These are phyloP conservation scores for Penicillium pulvis DNA, from an alignment of 495 filamentous ascomycete genomes.

Conservation along the genomic window DNA sequence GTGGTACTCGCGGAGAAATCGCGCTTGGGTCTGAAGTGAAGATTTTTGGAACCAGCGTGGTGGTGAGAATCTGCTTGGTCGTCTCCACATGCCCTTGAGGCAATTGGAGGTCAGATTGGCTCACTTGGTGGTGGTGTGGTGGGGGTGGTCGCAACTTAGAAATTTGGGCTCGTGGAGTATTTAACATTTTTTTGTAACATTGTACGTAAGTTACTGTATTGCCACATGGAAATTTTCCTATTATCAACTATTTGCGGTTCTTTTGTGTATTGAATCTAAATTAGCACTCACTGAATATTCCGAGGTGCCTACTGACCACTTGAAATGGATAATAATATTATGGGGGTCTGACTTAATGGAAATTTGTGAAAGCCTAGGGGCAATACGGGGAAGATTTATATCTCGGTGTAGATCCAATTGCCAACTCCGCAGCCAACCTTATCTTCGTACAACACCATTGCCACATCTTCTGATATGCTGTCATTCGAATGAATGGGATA, in stretches of 20 bases:
- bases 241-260: neutral
- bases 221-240: neutral
- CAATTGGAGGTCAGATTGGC: constrained; percentile 7
- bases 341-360: no score
- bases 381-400: neutral
- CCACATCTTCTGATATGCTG: neutral
- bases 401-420: neutral
- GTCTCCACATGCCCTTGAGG: constrained; percentile 30
- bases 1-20: constrained; percentile 17
- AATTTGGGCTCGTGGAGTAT: constrained; percentile 12
- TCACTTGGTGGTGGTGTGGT: neutral
- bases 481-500: neutral
- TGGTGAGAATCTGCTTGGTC: constrained; percentile 13
- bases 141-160: neutral
- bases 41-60: constrained; percentile 4
- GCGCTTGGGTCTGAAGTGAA: constrained; percentile 9
- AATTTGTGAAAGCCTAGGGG: neutral
- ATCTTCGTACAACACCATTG: neutral
- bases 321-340: no score
- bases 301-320: no score
- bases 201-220: constrained; percentile 8
- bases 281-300: no score
- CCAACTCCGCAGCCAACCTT: constrained; percentile 1
- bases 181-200: constrained; percentile 19
- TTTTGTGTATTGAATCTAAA: neutral